Percentiles rank a stretch among this genome's conserved stretches.
These are phyloP conservation scores for Colletotrichum eleusines DNA, from an alignment of 2,329 filamentous ascomycete genomes.

Conservation along the genomic window DNA sequence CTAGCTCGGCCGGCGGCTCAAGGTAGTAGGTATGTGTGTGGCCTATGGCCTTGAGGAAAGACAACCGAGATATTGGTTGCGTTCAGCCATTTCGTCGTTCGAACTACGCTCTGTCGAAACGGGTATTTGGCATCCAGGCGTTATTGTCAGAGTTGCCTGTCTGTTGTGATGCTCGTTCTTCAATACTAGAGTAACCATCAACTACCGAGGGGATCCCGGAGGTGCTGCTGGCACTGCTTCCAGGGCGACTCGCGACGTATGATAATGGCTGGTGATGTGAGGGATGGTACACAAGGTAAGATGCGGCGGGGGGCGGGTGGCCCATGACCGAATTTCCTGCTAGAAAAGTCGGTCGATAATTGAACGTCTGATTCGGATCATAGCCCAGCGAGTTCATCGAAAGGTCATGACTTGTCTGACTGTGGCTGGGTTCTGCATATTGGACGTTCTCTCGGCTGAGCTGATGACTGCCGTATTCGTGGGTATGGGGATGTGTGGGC, in stretches of 20 bases:
- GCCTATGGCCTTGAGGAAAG: not conserved
- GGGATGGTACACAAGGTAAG: conserved; percentile 13
- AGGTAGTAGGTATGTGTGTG: not conserved
- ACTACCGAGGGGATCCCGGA: conserved; percentile 9
- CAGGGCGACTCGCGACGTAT: conserved; percentile 10
- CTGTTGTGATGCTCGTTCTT: conserved; percentile 19
- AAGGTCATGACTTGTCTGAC: not conserved
- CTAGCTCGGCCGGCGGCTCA: not conserved
- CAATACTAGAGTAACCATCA: conserved; percentile 15
- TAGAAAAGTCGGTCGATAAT: conserved; percentile 17
- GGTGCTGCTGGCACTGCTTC: not conserved
- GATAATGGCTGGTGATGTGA: conserved; percentile 3
- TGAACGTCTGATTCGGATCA: conserved; percentile 18
- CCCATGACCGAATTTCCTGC: not conserved
- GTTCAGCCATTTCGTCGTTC: conserved; percentile 1
- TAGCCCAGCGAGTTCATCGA: conserved; percentile 14
- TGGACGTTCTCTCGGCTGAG: not conserved
- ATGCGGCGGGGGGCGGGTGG: not conserved
- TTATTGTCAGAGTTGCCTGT: not conserved
- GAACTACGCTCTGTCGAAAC: not conserved
- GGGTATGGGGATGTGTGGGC: not conserved
- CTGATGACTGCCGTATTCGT: conserved; percentile 4
- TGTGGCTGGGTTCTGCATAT: conserved; percentile 9
- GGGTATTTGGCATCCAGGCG: conserved; percentile 6
- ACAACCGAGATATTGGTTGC: not conserved